phyloP scores from a whole-genome alignment of 257 asterid genomes.

The Thymus quinquecostatus region DNA sequence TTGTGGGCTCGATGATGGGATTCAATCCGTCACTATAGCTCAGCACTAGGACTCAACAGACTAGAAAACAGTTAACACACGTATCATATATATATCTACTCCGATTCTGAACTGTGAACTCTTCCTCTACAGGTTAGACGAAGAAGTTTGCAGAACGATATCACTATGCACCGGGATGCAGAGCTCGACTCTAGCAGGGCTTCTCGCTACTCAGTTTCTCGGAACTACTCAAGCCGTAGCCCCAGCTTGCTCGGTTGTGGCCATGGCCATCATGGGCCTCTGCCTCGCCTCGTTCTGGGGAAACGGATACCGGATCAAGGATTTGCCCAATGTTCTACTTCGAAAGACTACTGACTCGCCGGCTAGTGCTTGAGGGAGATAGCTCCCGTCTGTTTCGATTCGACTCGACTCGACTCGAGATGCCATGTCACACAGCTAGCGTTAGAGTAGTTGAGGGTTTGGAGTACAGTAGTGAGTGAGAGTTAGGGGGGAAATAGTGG shows the following conservation, averaged over 20 bases:
- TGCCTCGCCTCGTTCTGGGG: constrained; percentile 99
- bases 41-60: too few species aligned
- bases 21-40: not conserved
- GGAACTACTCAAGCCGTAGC: constrained; percentile 93
- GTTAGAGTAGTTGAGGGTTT: constrained; percentile 19
- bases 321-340: constrained; percentile 43
- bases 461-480: constrained; percentile 13
- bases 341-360: constrained; percentile 46
- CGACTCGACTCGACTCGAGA: not conserved
- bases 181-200: constrained; percentile 94
- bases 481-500: not conserved
- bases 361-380: constrained; percentile 40
- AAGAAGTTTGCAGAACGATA: constrained; percentile 81
- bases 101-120: not conserved
- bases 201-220: constrained; percentile 87
- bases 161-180: constrained; percentile 98
- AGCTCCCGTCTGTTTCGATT: not conserved
- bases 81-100: not conserved
- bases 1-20: not conserved
- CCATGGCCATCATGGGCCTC: constrained; percentile 99
- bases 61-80: not conserved
- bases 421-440: not conserved
- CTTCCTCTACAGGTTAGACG: constrained; percentile 63
- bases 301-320: constrained; percentile 66
- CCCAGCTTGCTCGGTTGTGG: constrained; percentile 92